Conservation (phyloP, 139 green algal species). For the Edaphochlamys debaryana region DNA sequence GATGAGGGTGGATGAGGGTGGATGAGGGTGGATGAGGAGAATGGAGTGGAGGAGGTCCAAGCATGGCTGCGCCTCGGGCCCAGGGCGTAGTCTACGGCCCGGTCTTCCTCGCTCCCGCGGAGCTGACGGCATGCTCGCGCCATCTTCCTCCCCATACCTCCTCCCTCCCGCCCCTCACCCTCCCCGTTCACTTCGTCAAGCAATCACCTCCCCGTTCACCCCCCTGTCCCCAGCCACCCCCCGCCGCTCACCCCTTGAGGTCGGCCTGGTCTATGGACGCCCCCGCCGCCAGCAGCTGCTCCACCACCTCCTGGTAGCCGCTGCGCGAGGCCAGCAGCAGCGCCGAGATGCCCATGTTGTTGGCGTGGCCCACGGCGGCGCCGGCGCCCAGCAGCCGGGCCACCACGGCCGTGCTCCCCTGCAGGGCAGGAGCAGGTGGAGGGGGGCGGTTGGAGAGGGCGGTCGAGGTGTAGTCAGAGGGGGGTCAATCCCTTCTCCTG, state of each 20-base stretch:
- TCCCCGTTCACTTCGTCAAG: background rate
- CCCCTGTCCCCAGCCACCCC: background rate
- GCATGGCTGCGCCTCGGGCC: too few relatives aligned
- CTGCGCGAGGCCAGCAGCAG: slow-evolving; percentile 39
- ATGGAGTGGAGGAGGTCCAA: too few relatives aligned
- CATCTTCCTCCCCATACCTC: too few relatives aligned
- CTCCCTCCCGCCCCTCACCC: too few relatives aligned
- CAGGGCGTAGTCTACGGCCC: too few relatives aligned
- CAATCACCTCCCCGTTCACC: too few relatives aligned
- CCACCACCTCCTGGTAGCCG: slow-evolving; percentile 48
- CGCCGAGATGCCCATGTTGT: slow-evolving; percentile 44
- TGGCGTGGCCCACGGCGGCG: slow-evolving; percentile 28
- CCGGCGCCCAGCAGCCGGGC: slow-evolving; percentile 12
- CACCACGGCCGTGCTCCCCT: slow-evolving; percentile 28
- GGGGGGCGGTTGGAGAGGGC: background rate
- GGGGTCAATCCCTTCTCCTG: too few relatives aligned
- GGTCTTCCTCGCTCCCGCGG: too few relatives aligned
- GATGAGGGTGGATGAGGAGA: too few relatives aligned
- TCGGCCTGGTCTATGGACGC: slow-evolving; percentile 39
- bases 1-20: too few relatives aligned
- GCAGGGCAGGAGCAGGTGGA: background rate
- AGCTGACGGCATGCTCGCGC: too few relatives aligned
- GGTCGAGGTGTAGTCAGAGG: too few relatives aligned
- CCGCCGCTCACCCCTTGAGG: slow-evolving; percentile 22
- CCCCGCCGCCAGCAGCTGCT: slow-evolving; percentile 36